Base-by-base conservation (phyloP, 768 basidiomycete species). In the Vararia minispora region DNA sequence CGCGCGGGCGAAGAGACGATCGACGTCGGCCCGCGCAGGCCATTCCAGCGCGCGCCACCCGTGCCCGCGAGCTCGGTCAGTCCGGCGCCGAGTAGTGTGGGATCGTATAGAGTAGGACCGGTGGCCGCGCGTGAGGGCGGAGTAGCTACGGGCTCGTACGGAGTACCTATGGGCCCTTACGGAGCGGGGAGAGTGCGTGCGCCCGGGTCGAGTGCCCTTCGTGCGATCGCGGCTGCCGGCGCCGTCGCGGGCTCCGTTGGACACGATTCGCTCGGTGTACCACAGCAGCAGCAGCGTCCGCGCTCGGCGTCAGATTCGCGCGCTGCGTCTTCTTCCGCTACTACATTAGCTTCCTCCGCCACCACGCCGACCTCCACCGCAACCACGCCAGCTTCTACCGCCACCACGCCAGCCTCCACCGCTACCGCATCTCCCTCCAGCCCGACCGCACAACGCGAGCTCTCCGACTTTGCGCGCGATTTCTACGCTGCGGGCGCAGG, bases 381-480 rank as follows among this genome's bases (percentile, higher is more conserved):
- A 41, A 10, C 12, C 46, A 16, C 20, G 25, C 22, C 30, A 23
- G 33, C 29, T 24, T 21, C 34, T 2, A 12, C 18, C 10, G n/a
- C 14, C 9, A 2, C 9, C 41, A 6, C 1, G 5, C 4, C 20
- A 29, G 12, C 31, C 7, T 32, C 45, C 37, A 9, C 44, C 33
- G 2, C 33, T n/a, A 5, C 37, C 42, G 13, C 41, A 43, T 18
- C 18, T 33, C 32, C 20, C 33, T 8, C 53, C 54, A 40, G 43
- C 6, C 56, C 49, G 18, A 20, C 20, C 14, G 12, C 43, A 6
- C 27, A 14, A 13, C 45, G 42, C 14, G n/a, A n/a, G n/a, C 17
- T 56, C n/a, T 76, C 76, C 0, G 74, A 75, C 11, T 78, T 78
- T 49, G 68, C 72, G n/a, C 58, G 67, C n/a, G 75, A 78, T 26